A percentile compares a stretch with the other conserved stretches of the same genome.
Conservation (phyloP, 2,329 filamentous ascomycete species). For the Rutstroemia sp. region DNA sequence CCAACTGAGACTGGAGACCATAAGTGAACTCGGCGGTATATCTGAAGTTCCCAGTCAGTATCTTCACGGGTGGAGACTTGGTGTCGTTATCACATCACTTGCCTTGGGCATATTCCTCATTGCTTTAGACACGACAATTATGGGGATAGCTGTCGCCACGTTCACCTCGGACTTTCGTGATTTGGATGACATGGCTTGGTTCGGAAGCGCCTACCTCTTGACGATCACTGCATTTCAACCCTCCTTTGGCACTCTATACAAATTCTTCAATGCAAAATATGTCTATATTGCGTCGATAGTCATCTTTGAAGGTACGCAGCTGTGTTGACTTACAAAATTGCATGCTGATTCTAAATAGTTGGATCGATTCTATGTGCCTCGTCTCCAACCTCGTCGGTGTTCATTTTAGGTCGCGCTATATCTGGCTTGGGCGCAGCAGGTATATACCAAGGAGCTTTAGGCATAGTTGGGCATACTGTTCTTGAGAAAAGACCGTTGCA, state of each 20-base stretch:
- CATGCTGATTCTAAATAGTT: constrained; percentile 7
- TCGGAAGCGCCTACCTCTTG: constrained; percentile 28
- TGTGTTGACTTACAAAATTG: background rate
- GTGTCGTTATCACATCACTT: too few relatives aligned
- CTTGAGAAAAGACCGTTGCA: constrained; percentile 4
- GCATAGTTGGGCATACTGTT: constrained; percentile 39
- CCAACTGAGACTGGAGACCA: too few relatives aligned
- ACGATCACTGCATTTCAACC: constrained; percentile 29
- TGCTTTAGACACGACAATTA: background rate
- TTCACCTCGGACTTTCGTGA: constrained; percentile 44
- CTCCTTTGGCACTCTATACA: constrained; percentile 12
- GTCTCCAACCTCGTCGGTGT: constrained; percentile 34
- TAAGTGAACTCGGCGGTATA: too few relatives aligned
- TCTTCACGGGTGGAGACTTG: too few relatives aligned
- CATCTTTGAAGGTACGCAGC: background rate
- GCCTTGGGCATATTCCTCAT: too few relatives aligned
- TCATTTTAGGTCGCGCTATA: constrained; percentile 40
- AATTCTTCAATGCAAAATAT: constrained; percentile 20
- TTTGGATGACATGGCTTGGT: constrained; percentile 41
- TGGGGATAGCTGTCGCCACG: constrained; percentile 37
- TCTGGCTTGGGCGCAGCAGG: constrained; percentile 43
- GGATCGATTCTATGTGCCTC: constrained; percentile 41
- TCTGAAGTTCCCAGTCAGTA: too few relatives aligned
- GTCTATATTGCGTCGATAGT: constrained; percentile 19
- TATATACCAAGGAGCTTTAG: constrained; percentile 40